These are phyloP conservation scores for Colletotrichum falcatum DNA, from an alignment of 2,329 filamentous ascomycete species.

Conservation along the genomic window DNA sequence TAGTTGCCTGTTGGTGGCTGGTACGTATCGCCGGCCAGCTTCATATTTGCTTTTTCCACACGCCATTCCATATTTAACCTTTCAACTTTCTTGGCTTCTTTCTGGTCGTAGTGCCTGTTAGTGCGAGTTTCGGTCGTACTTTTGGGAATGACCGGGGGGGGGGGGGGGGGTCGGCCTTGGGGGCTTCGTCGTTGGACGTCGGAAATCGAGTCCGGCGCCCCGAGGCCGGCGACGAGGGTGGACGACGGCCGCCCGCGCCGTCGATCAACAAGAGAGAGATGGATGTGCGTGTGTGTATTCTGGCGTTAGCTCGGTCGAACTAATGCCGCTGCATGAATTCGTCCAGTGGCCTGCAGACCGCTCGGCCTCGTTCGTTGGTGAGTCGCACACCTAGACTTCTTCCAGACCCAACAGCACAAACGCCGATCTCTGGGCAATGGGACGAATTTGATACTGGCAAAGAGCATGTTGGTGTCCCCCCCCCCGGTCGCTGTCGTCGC, in stretches of 20 bases:
- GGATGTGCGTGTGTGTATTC: conserved; percentile 1
- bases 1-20: conserved; percentile 15
- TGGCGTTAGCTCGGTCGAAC: conserved; percentile 23
- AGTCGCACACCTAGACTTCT: conserved; percentile 1
- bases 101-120: conserved; percentile 22
- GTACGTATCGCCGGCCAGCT: conserved; percentile 14
- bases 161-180: background rate
- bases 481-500: background rate
- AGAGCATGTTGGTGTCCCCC: background rate
- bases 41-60: conserved; percentile 22
- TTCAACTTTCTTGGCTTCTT: conserved; percentile 19
- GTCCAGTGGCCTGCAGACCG: conserved; percentile 31
- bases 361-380: conserved; percentile 39
- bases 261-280: conserved; percentile 1
- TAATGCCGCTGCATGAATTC: conserved; percentile 33
- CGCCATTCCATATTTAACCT: conserved; percentile 17
- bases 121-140: conserved; percentile 12
- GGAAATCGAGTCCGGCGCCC: background rate
- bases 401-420: conserved; percentile 4
- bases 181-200: background rate
- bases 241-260: background rate
- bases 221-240: background rate
- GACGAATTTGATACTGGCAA: conserved; percentile 15
- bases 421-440: conserved; percentile 29
- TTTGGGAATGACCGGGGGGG: background rate